These are phyloP conservation scores for Durusdinium trenchii DNA, from an alignment of 73 alveolate species.

Conservation along the genomic window DNA sequence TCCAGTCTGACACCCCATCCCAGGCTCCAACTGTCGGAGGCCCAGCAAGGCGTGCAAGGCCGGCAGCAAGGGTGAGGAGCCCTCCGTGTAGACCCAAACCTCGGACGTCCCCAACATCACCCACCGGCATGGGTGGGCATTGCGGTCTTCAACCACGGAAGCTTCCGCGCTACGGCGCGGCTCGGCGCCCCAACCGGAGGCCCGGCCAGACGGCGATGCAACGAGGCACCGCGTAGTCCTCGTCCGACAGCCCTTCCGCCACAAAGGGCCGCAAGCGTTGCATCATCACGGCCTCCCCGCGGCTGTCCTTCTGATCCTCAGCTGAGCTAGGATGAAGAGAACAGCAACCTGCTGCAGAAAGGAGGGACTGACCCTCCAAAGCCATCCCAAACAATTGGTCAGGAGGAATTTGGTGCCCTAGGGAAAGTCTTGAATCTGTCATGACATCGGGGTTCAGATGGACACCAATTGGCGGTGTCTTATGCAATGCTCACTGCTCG, in stretches of 20 bases:
- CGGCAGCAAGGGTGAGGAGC: conserved; percentile 67
- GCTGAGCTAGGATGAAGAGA: too few relatives aligned
- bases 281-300: conserved; percentile 24
- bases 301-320: conserved; percentile 34
- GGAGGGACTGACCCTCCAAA: too few relatives aligned
- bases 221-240: conserved; percentile 28
- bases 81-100: conserved; percentile 91
- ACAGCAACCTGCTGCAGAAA: too few relatives aligned
- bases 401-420: too few relatives aligned
- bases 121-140: background rate
- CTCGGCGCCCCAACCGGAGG: too few relatives aligned
- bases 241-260: conserved; percentile 34
- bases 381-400: too few relatives aligned
- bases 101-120: background rate
- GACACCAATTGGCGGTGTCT: too few relatives aligned
- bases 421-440: too few relatives aligned
- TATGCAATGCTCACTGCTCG: too few relatives aligned
- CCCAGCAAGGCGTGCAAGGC: conserved; percentile 83
- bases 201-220: too few relatives aligned
- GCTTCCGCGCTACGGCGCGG: background rate
- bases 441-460: too few relatives aligned
- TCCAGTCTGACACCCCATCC: background rate
- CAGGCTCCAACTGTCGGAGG: background rate
- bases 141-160: background rate
- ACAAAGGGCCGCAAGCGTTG: conserved; percentile 59